Conservation (phyloP, 176 grass and related monocot genomes). For the Luzula sylvatica region DNA sequence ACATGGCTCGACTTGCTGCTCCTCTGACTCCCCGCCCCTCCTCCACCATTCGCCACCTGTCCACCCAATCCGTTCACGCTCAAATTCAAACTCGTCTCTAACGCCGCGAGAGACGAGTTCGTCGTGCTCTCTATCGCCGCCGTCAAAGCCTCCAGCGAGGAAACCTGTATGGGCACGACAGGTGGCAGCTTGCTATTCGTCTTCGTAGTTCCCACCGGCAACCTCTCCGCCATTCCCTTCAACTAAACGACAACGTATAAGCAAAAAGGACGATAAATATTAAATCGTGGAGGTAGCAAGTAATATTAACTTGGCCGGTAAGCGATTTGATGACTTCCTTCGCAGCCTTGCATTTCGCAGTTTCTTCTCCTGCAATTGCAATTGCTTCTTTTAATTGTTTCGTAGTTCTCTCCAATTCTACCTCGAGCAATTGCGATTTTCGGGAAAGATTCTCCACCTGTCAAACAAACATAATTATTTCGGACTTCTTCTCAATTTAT, state of each 20-base stretch:
- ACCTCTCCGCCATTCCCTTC: conserved; percentile 85
- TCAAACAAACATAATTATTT: neutral
- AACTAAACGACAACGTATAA: conserved; percentile 15
- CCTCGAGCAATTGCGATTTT: conserved; percentile 69
- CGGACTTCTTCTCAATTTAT: neutral
- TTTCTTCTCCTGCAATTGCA: conserved; percentile 76
- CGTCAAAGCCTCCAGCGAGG: conserved; percentile 31
- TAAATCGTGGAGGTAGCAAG: neutral
- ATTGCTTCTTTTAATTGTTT: conserved; percentile 92
- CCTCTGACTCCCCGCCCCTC: conserved; percentile 43
- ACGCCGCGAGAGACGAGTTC: conserved; percentile 26
- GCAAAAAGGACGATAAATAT: too few species aligned
- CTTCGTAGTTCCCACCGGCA: conserved; percentile 52
- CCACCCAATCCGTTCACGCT: conserved; percentile 42
- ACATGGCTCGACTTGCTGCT: conserved; percentile 23
- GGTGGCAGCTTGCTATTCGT: conserved; percentile 45
- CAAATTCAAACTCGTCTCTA: conserved; percentile 34
- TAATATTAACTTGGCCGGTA: conserved; percentile 58
- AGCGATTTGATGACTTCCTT: conserved; percentile 98
- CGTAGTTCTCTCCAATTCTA: conserved; percentile 72
- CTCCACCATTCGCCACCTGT: conserved; percentile 40
- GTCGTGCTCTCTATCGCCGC: conserved; percentile 25
- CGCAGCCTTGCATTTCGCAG: conserved; percentile 80
- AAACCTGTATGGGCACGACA: conserved; percentile 32
- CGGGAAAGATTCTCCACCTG: conserved; percentile 76